Evolutionary conservation across 371 early-diverging fungal species (phyloP).

Genomic region (Mucor indicus): DNA sequence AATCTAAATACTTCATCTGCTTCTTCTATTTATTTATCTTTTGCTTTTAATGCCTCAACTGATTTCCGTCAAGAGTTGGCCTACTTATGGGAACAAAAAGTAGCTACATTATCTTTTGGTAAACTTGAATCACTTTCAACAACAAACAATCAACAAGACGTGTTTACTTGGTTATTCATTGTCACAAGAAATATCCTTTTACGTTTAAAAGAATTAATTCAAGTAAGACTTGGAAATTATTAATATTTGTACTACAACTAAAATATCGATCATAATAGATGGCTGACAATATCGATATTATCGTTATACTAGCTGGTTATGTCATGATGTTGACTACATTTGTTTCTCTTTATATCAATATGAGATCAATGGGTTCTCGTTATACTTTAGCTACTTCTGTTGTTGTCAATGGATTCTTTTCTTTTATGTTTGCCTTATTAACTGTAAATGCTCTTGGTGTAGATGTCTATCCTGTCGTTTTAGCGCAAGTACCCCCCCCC

Average conservation of each 20-base stretch:
- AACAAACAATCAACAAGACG: slow-evolving; percentile 17
- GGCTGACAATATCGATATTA: slow-evolving; percentile 76
- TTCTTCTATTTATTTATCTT: slow-evolving; percentile 47
- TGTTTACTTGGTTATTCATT: slow-evolving; percentile 42
- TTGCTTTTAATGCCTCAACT: slow-evolving; percentile 55
- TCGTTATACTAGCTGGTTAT: slow-evolving; percentile 79
- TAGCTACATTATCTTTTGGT: slow-evolving; percentile 32
- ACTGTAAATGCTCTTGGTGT: slow-evolving; percentile 67
- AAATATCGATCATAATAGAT: slow-evolving; percentile 28
- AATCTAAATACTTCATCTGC: slow-evolving; percentile 20
- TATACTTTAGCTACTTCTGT: slow-evolving; percentile 71
- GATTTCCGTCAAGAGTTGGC: slow-evolving; percentile 44
- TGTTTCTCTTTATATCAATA: slow-evolving; percentile 76
- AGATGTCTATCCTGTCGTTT: slow-evolving; percentile 71
- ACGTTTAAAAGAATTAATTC: slow-evolving; percentile 57
- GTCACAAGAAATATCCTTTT: slow-evolving; percentile 49
- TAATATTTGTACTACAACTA: background rate
- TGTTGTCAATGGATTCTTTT: slow-evolving; percentile 68
- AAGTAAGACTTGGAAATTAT: too few species aligned
- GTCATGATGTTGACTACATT: slow-evolving; percentile 85
- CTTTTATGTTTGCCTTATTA: slow-evolving; percentile 76
- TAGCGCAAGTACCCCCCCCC: slow-evolving; percentile 39
- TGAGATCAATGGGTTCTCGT: slow-evolving; percentile 85
- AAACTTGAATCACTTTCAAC: slow-evolving; percentile 30
- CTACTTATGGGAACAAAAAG: slow-evolving; percentile 49